phyloP scores from a whole-genome alignment of 2,329 filamentous ascomycete genomes.

The Apiospora arundinis region DNA sequence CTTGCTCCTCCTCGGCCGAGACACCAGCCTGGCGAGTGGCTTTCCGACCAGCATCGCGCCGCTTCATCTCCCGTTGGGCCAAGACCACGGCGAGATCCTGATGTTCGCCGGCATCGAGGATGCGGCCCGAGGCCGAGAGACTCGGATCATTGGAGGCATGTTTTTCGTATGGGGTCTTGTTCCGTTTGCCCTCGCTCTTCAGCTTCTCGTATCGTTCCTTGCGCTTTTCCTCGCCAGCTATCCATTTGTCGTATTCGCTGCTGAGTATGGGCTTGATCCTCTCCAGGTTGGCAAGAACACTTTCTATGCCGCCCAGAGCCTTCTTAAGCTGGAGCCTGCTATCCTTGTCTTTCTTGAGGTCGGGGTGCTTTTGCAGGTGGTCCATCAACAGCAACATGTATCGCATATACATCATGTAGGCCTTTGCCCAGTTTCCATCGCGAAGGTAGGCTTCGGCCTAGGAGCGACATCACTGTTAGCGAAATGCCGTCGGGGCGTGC shows the following conservation, averaged over 20 bases:
- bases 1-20: conserved; percentile 62
- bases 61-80: conserved; percentile 73
- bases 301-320: conserved; percentile 55
- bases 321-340: conserved; percentile 67
- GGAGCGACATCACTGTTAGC: conserved; percentile 31
- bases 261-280: conserved; percentile 80
- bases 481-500: conserved; percentile 24
- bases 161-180: conserved; percentile 46
- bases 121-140: conserved; percentile 57
- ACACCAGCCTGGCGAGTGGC: conserved; percentile 64
- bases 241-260: conserved; percentile 72
- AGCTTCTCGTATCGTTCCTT: conserved; percentile 34
- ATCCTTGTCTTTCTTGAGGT: conserved; percentile 67
- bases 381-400: conserved; percentile 86
- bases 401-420: conserved; percentile 90
- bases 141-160: conserved; percentile 66
- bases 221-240: conserved; percentile 56
- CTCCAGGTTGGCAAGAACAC: conserved; percentile 75
- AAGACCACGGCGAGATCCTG: conserved; percentile 78
- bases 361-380: conserved; percentile 76
- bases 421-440: conserved; percentile 85
- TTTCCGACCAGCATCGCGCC: conserved; percentile 67
- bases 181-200: conserved; percentile 23
- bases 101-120: conserved; percentile 74
- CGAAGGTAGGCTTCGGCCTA: conserved; percentile 85